Evolutionary conservation across 345 rosid genomes (phyloP), one percentile per base, ranked within the genome.

Genomic region (Rhizophora apiculata): DNA sequence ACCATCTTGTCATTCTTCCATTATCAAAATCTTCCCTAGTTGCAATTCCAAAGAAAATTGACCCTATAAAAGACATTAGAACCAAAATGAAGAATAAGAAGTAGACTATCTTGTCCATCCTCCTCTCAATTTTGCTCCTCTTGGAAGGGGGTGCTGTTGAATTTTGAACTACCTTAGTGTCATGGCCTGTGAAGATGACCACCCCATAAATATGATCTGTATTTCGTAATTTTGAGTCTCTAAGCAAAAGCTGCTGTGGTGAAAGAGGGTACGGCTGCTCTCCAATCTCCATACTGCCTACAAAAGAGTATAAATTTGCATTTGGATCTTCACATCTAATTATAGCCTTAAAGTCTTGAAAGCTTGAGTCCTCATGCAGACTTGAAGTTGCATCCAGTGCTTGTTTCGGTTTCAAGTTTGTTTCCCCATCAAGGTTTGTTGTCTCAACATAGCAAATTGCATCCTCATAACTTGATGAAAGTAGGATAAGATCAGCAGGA

Each of bases 381-480:
- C 69, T 82, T 1, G 88, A 80, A 36, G 97, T 92, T 36, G 77
- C 77, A 31, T 92, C 91, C 8, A 85, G 76, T 7, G 93, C 90
- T 69, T 90, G 96, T 78, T 95, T 89, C 60, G 86, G 79, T 76
- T 92, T 95, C 85, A 95, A 78, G 75, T 92, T 95, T 60, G 99
- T 95, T 79, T 95, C 99, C 30, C 99, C 99, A 10, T 95, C 99
- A 39, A 95, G 93, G 66, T 95, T 95, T 78, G 76, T 95, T 57
- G 97, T 92, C 79, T 95, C 99, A 29, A 95, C 99, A 57, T 95
- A 95, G 85, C 99, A 95, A 63, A 90, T 87, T 60, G 92, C 88
- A 30, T 95, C 97, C n/a, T 86, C 97, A 43, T 88, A 86, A 76
- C 87, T 90, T 8, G 99, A 88, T 2, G 97, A 88, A 8, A 95